Evolutionary conservation across 257 asterid species (phyloP), one percentile per base, ranked within the genome.

Genomic region (Eustoma russellianum): DNA sequence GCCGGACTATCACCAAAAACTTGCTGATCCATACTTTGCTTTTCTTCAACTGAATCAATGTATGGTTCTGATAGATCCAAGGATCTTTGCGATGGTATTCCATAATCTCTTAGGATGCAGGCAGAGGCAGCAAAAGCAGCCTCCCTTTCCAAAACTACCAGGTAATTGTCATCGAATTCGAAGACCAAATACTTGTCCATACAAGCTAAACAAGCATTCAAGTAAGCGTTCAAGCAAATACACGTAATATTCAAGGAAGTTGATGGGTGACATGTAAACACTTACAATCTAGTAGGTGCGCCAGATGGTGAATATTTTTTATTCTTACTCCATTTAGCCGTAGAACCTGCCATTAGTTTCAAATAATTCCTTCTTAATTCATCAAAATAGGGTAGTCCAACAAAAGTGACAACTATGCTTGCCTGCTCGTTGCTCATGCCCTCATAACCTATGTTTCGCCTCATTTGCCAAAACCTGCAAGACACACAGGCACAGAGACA

Each of bases 391-490:
- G 11, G 51, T 17, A 57, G 50, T 46, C 38, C 35, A 48, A 13
- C 43, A 33, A 49, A 48, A 41, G 56, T 28, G 64, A 48, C 48
- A 55, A 1, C 50, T 28, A 62, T 9, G 63, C 83, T 77, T 76
- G 77, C 95, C 98, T 91, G 96, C 64, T 82, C 94, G 44, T 87
- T 87, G 79, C 88, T 78, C 87, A 91, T 85, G 57, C 87, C 93
- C 75, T 91, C 98, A 46, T 91, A 87, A 45, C 98, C 95, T 17
- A 91, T 82, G 76, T 91, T 91, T 91, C 46, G 68, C 98, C 72
- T 91, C 98, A 61, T 87, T 82, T 59, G 98, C 94, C 51, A 91
- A 71, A 58, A 91, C 98, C 98, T 90, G 81, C 45, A 53, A 46
- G 53, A 13, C 48, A 44, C 48, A 44, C 17, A 53, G 52, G 18